Percentiles rank a stretch among this genome's conserved stretches.
These are phyloP conservation scores for Blumeria graminis DNA, from an alignment of 2,329 filamentous ascomycete species.

Conservation along the genomic window DNA sequence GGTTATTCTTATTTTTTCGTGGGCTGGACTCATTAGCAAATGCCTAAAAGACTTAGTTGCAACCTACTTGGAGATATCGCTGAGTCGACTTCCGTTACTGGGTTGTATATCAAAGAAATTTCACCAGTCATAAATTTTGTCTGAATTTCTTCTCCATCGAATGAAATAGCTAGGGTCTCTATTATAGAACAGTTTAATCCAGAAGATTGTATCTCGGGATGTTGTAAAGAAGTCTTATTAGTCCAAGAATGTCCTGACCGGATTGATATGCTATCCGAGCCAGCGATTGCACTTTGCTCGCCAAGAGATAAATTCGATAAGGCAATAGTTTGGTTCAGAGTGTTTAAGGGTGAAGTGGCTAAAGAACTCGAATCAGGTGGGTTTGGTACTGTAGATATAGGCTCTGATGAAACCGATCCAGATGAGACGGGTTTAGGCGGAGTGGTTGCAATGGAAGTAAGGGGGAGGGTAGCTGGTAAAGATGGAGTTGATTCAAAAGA, in stretches of 20 bases:
- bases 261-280: constrained; percentile 75
- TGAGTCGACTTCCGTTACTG: constrained; percentile 15
- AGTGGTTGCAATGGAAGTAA: not conserved
- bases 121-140: constrained; percentile 62
- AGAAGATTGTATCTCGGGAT: constrained; percentile 56
- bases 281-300: constrained; percentile 22
- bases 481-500: too few species aligned
- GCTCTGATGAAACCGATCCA: not conserved
- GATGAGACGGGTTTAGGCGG: not conserved
- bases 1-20: constrained; percentile 55
- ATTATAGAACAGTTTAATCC: constrained; percentile 77
- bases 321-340: constrained; percentile 18
- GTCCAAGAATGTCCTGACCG: constrained; percentile 66
- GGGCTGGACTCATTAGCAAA: constrained; percentile 17
- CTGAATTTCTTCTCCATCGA: constrained; percentile 48
- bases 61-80: constrained; percentile 22
- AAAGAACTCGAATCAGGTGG: too few species aligned
- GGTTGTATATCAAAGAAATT: constrained; percentile 66
- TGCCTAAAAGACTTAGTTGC: not conserved
- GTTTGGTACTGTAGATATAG: too few species aligned
- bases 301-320: constrained; percentile 37
- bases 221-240: constrained; percentile 42
- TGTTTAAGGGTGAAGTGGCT: not conserved
- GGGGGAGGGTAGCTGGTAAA: not conserved
- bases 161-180: constrained; percentile 70